These are phyloP conservation scores for Gorgonomyces haynaldii DNA, from an alignment of 192 early-diverging fungal species.

Conservation along the genomic window DNA sequence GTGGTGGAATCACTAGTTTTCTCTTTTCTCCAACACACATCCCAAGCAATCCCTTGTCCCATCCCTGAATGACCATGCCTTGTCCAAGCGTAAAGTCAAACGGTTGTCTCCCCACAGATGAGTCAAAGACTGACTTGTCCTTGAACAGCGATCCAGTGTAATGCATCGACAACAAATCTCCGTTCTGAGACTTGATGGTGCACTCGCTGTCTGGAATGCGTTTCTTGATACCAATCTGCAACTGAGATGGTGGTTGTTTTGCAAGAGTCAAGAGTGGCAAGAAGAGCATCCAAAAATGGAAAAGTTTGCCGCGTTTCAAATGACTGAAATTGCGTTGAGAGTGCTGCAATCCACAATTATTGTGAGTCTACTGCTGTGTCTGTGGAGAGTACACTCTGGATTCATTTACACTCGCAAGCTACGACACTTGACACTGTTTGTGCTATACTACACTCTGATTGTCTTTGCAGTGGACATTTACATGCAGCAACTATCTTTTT, in stretches of 20 bases:
- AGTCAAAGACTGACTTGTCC: conserved; percentile 59
- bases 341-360: too few species aligned
- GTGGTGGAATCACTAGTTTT: conserved; percentile 57
- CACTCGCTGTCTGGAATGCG: conserved; percentile 40
- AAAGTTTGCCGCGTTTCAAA: too few species aligned
- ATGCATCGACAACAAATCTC: conserved; percentile 61
- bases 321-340: too few species aligned
- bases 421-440: too few species aligned
- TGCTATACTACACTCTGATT: too few species aligned
- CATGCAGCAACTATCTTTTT: too few species aligned
- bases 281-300: too few species aligned
- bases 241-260: conserved; percentile 18
- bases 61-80: conserved; percentile 61
- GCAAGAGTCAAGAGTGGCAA: too few species aligned
- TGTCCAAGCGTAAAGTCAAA: conserved; percentile 63
- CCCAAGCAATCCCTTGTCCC: conserved; percentile 56
- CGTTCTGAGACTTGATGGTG: conserved; percentile 18
- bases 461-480: too few species aligned
- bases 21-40: conserved; percentile 80
- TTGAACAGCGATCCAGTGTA: conserved; percentile 54
- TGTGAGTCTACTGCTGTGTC: too few species aligned
- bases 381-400: too few species aligned
- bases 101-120: conserved; percentile 47
- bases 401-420: too few species aligned
- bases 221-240: conserved; percentile 50